Base-by-base conservation (phyloP, 768 basidiomycete species). In the Myochromella boudieri region DNA sequence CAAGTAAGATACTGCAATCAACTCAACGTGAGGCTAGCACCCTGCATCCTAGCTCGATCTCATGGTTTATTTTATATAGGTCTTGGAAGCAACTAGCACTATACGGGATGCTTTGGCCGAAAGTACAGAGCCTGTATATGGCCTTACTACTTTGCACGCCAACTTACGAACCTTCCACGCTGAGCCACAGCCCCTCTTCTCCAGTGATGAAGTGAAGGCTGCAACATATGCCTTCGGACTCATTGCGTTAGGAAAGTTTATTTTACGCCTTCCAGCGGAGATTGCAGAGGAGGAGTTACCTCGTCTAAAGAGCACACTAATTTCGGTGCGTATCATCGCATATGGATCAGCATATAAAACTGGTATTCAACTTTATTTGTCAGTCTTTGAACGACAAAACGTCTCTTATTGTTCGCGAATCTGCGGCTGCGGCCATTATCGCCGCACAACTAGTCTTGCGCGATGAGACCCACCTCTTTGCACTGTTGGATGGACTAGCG, bases 261-360 rank as follows among this genome's bases (percentile, higher is more conserved):
- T 90, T 51, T 64, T 92, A 47, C 81, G 85, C 27, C 72, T 94
- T 14, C 91, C 91, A 12, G 74, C 82, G 1, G 89, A 92, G 60
- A 84, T 94, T 43, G 79, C 92, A 17, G 91, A 92, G 64, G 91
- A 94, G 55, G 91, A 93, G 55, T 62, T 94, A 32, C 91, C 91
- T 32, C 82, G 88, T 28, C 63, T 94, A 44, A 82, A 81, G 58
- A 67, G 62, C 21, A 90, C 89, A 2, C 62, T 94, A 51, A 85
- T 87, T 17, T 68, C 78, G 29, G 90, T 89, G 48, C 51, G 83
- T 32, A 20, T 56, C 31, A n/a, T n/a, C n/a, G n/a, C n/a, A n/a
- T n/a, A n/a, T n/a, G n/a, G n/a, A n/a, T n/a, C n/a, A n/a, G n/a
- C n/a, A n/a, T n/a, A n/a, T n/a, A n/a, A n/a, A n/a, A n/a, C n/a